phyloP scores from a whole-genome alignment of 2,329 filamentous ascomycete genomes.

The Zasmidium cellare region DNA sequence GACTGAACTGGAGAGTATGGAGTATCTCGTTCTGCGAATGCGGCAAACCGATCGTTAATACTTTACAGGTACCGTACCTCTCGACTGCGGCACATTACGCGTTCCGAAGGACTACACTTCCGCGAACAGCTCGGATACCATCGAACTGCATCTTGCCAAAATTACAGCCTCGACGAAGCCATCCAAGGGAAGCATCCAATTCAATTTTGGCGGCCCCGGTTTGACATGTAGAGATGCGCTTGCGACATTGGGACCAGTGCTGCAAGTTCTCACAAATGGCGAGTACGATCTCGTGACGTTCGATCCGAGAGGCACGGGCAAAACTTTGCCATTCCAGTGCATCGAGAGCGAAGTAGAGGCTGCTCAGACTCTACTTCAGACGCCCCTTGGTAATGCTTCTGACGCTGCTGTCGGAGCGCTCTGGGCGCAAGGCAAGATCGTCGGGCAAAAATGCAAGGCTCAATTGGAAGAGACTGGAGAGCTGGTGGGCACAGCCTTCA shows the following conservation, averaged over 20 bases:
- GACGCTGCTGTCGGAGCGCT: conserved; percentile 15
- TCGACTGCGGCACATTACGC: conserved; percentile 31
- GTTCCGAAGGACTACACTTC: conserved; percentile 40
- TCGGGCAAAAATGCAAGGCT: conserved; percentile 11
- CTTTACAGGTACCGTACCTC: background rate
- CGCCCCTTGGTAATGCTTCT: conserved; percentile 7
- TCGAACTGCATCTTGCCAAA: conserved; percentile 32
- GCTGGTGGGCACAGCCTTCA: conserved; percentile 46
- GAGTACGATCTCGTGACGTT: conserved; percentile 21
- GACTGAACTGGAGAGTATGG: background rate
- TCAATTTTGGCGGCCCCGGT: conserved; percentile 39
- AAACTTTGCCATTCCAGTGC: conserved; percentile 23
- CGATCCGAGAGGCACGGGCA: conserved; percentile 17
- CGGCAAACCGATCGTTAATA: background rate
- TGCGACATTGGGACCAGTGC: background rate
- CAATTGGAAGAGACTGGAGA: conserved; percentile 32
- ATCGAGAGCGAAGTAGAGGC: conserved; percentile 1
- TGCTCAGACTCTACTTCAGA: background rate
- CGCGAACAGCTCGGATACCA: conserved; percentile 19
- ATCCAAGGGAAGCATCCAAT: conserved; percentile 34
- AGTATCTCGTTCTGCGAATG: background rate
- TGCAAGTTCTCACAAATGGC: background rate
- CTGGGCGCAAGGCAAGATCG: conserved; percentile 14
- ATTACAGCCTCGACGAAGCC: conserved; percentile 31
- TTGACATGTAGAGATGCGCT: conserved; percentile 2